phyloP scores from a whole-genome alignment of 2,329 filamentous ascomycete genomes.

The Phialophora expanda region DNA sequence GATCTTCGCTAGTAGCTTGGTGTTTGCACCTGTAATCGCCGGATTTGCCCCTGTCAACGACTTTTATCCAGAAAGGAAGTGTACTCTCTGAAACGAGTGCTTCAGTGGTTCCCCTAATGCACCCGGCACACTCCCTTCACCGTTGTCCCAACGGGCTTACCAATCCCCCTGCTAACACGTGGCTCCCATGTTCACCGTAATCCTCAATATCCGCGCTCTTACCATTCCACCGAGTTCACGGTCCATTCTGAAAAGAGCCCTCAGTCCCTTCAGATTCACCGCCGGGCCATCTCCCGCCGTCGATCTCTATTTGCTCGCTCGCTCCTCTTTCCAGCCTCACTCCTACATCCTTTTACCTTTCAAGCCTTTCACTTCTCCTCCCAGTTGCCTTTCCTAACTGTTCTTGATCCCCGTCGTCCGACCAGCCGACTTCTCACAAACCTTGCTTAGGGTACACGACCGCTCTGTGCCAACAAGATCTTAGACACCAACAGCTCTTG shows the following conservation, averaged over 20 bases:
- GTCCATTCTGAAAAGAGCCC: neutral
- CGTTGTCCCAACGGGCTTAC: constrained; percentile 10
- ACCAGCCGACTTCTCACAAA: constrained; percentile 1
- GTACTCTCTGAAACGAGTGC: neutral
- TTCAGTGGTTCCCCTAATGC: neutral
- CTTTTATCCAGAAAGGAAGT: neutral
- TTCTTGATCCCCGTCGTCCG: constrained; percentile 2
- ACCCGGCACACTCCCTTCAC: neutral
- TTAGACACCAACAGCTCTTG: neutral
- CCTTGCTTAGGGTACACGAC: neutral
- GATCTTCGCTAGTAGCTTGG: neutral
- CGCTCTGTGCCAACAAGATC: neutral
- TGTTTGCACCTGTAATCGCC: neutral
- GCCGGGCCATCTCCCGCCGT: constrained; percentile 12
- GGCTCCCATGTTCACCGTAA: constrained; percentile 4
- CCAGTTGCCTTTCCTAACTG: neutral
- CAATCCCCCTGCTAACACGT: constrained; percentile 12
- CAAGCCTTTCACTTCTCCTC: neutral
- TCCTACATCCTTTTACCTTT: constrained; percentile 4
- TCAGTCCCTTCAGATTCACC: neutral
- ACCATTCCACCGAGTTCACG: neutral
- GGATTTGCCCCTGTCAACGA: neutral
- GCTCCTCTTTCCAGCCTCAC: constrained; percentile 2
- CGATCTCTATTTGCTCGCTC: constrained; percentile 8
- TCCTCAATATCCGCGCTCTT: constrained; percentile 11